A percentile compares a stretch with the other conserved stretches of the same genome.
Evolutionary conservation across 495 filamentous ascomycete species (phyloP).

Genomic region (Hamigera avellanea): DNA sequence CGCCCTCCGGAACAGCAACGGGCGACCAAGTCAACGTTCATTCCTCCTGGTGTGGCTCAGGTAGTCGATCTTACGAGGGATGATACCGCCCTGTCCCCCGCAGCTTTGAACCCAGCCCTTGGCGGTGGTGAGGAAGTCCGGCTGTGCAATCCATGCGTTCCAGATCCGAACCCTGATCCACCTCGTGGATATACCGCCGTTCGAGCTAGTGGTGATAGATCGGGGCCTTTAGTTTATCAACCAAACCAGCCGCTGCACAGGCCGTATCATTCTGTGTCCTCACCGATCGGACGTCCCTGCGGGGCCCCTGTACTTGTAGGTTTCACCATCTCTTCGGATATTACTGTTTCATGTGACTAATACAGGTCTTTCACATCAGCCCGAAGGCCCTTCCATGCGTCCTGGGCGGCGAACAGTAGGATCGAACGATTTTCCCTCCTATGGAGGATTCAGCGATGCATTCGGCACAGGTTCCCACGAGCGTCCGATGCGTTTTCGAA

Average conservation of each 20-base stretch:
- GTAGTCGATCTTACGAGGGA: conserved; percentile 34
- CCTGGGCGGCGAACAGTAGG: conserved; percentile 13
- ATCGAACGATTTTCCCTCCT: conserved; percentile 10
- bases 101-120: conserved; percentile 39
- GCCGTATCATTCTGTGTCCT: conserved; percentile 12
- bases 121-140: conserved; percentile 79
- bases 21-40: conserved; percentile 10
- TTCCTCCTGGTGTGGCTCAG: conserved; percentile 8
- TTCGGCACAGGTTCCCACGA: conserved; percentile 7
- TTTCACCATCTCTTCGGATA: too few relatives aligned
- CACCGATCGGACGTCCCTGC: not conserved
- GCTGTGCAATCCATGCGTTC: conserved; percentile 90
- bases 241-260: conserved; percentile 9
- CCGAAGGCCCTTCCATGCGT: conserved; percentile 1
- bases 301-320: too few relatives aligned
- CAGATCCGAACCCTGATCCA: conserved; percentile 75
- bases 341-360: too few relatives aligned
- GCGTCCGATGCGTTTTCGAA: conserved; percentile 16
- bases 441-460: conserved; percentile 7
- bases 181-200: conserved; percentile 19
- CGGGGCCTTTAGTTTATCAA: conserved; percentile 3
- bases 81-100: conserved; percentile 9
- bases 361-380: too few relatives aligned
- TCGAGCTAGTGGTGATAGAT: conserved; percentile 12
- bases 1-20: conserved; percentile 49